These are phyloP conservation scores for Volvariella volvacea DNA, from an alignment of 1,284 basidiomycete species.

Conservation along the genomic window DNA sequence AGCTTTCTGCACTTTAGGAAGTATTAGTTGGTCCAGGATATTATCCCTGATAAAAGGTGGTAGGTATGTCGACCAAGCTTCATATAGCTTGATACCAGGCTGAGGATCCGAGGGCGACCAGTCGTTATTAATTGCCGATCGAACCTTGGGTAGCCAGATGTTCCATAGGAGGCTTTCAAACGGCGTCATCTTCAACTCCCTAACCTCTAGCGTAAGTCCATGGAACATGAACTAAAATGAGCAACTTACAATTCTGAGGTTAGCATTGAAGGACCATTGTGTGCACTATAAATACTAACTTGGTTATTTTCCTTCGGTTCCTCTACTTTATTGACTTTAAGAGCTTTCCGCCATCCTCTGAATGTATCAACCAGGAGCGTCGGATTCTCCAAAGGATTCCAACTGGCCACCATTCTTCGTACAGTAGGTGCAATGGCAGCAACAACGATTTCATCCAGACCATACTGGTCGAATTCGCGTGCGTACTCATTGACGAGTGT, in stretches of 20 bases:
- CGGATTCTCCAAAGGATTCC: constrained; percentile 72
- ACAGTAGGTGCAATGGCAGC: constrained; percentile 83
- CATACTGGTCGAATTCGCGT: constrained; percentile 73
- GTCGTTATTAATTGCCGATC: constrained; percentile 87
- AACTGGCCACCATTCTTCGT: constrained; percentile 56
- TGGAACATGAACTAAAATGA: constrained; percentile 1
- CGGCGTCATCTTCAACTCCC: constrained; percentile 80
- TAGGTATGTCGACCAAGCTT: constrained; percentile 83
- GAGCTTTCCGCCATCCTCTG: constrained; percentile 59
- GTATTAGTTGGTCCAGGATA: constrained; percentile 88
- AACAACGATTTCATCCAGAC: constrained; percentile 87
- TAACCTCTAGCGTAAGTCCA: constrained; percentile 15
- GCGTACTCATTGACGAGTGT: constrained; percentile 67
- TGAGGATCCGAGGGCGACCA: constrained; percentile 77
- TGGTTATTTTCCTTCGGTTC: constrained; percentile 34
- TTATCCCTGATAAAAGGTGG: constrained; percentile 93
- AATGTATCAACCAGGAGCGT: constrained; percentile 57
- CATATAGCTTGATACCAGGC: constrained; percentile 77
- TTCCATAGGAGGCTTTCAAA: constrained; percentile 95
- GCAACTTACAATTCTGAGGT: constrained; percentile 31
- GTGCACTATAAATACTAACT: constrained; percentile 41
- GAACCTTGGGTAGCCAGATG: constrained; percentile 90
- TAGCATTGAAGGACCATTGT: constrained; percentile 11
- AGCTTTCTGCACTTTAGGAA: constrained; percentile 85
- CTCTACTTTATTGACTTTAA: constrained; percentile 48